These are phyloP conservation scores for Blastobotrys robertii DNA, from an alignment of 805 yeast species.

Conservation along the genomic window DNA sequence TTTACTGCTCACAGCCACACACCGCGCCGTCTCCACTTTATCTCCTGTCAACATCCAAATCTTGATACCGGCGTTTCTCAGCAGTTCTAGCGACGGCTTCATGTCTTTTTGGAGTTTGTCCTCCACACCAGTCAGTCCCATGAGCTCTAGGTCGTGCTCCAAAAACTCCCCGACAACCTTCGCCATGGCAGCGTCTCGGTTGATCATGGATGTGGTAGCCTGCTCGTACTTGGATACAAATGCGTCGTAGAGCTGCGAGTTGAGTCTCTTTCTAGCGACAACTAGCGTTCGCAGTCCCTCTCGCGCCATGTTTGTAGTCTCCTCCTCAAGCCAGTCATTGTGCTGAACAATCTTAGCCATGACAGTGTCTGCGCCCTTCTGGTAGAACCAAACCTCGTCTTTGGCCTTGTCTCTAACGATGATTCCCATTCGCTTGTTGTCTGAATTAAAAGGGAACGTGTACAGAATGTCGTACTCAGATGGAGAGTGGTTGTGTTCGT, in stretches of 20 bases:
- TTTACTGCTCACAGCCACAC: slow-evolving; percentile 94
- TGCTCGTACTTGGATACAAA: slow-evolving; percentile 56
- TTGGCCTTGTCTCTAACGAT: slow-evolving; percentile 53
- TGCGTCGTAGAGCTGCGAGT: slow-evolving; percentile 42
- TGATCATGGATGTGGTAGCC: slow-evolving; percentile 69
- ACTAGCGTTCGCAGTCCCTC: slow-evolving; percentile 96
- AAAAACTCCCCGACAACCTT: slow-evolving; percentile 55
- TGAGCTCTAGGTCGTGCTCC: slow-evolving; percentile 73
- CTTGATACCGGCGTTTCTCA: slow-evolving; percentile 92
- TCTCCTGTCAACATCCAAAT: slow-evolving; percentile 99
- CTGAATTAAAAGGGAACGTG: slow-evolving; percentile 90
- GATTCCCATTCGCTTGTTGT: slow-evolving; percentile 93
- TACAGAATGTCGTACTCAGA: slow-evolving; percentile 61
- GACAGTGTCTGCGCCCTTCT: slow-evolving; percentile 95
- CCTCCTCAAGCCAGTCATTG: slow-evolving; percentile 97
- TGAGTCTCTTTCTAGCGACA: slow-evolving; percentile 73
- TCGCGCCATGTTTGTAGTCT: slow-evolving; percentile 94
- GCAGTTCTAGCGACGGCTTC: slow-evolving; percentile 79
- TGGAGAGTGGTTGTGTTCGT: slow-evolving; percentile 40
- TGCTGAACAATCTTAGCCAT: slow-evolving; percentile 75
- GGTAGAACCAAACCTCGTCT: slow-evolving; percentile 73
- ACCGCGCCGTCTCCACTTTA: slow-evolving; percentile 95
- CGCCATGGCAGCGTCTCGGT: slow-evolving; percentile 70
- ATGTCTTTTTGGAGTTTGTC: slow-evolving; percentile 89
- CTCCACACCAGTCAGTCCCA: slow-evolving; percentile 95